Evolutionary conservation across 1,284 basidiomycete species (phyloP).

Genomic region (Mycocalia duriaeana): DNA sequence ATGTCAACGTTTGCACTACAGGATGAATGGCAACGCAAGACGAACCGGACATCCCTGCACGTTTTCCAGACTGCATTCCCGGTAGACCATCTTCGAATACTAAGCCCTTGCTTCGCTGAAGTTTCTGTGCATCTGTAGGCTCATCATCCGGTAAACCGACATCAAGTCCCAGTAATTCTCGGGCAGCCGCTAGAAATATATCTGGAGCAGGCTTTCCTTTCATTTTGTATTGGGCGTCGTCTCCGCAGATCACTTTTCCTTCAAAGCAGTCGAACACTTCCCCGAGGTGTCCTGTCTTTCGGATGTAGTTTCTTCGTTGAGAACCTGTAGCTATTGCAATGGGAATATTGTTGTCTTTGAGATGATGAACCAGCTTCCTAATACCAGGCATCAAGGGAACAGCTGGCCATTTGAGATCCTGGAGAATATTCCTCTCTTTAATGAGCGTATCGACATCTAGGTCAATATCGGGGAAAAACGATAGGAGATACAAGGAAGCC

Average conservation of each 20-base stretch:
- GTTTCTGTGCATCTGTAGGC: conserved; percentile 33
- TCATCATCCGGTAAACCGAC: conserved; percentile 45
- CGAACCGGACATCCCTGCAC: conserved; percentile 75
- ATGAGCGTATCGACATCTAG: conserved; percentile 59
- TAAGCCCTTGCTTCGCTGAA: conserved; percentile 54
- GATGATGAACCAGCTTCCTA: conserved; percentile 58
- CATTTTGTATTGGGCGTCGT: conserved; percentile 47
- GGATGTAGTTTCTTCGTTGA: conserved; percentile 53
- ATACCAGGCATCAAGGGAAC: conserved; percentile 66
- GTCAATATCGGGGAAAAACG: conserved; percentile 67
- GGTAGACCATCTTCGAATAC: conserved; percentile 75
- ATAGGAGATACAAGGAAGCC: conserved; percentile 61
- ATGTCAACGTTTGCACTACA: too few species aligned
- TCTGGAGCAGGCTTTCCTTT: conserved; percentile 70
- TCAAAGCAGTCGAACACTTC: conserved; percentile 58
- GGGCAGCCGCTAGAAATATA: conserved; percentile 68
- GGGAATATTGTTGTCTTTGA: conserved; percentile 59
- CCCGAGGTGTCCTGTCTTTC: conserved; percentile 57
- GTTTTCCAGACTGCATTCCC: conserved; percentile 70
- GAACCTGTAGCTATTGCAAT: conserved; percentile 77
- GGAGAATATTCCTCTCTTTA: conserved; percentile 45
- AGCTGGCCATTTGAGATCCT: conserved; percentile 63
- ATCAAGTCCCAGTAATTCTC: conserved; percentile 43
- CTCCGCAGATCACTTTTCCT: conserved; percentile 60
- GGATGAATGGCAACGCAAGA: not conserved